phyloP scores from a whole-genome alignment of 2,329 filamentous ascomycete species.

The Ascosphaera aggregata region DNA sequence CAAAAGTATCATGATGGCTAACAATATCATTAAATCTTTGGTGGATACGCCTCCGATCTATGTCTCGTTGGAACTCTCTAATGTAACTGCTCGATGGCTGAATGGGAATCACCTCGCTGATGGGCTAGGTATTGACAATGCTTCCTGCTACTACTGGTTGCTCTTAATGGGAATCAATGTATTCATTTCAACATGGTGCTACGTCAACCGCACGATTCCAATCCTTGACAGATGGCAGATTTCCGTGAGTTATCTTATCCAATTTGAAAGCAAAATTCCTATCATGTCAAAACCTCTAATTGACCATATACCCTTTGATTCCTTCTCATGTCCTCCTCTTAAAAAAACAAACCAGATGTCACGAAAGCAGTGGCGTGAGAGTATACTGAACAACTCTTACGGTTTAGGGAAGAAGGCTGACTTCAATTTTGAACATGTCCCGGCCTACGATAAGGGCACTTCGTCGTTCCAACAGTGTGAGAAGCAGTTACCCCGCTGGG shows the following conservation, averaged over 20 bases:
- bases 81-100: conserved; percentile 43
- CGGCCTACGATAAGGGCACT: conserved; percentile 19
- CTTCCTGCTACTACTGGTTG: conserved; percentile 32
- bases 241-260: conserved; percentile 20
- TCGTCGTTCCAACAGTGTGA: not conserved
- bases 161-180: conserved; percentile 41
- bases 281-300: too few species aligned
- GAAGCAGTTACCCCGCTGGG: not conserved
- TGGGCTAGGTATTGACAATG: conserved; percentile 32
- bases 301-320: too few species aligned
- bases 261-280: too few species aligned
- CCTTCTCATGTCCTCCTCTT: conserved; percentile 1
- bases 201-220: conserved; percentile 24
- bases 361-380: conserved; percentile 30
- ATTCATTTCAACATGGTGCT: conserved; percentile 33
- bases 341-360: conserved; percentile 11
- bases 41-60: conserved; percentile 41
- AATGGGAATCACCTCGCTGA: conserved; percentile 42
- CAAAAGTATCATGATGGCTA: conserved; percentile 40
- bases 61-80: conserved; percentile 41
- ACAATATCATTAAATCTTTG: conserved; percentile 52
- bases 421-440: conserved; percentile 52
- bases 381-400: conserved; percentile 39
- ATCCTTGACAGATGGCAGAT: conserved; percentile 30
- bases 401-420: conserved; percentile 38